phyloP scores from a whole-genome alignment of 176 grass and related monocot genomes.

The Saccharum spontaneum region DNA sequence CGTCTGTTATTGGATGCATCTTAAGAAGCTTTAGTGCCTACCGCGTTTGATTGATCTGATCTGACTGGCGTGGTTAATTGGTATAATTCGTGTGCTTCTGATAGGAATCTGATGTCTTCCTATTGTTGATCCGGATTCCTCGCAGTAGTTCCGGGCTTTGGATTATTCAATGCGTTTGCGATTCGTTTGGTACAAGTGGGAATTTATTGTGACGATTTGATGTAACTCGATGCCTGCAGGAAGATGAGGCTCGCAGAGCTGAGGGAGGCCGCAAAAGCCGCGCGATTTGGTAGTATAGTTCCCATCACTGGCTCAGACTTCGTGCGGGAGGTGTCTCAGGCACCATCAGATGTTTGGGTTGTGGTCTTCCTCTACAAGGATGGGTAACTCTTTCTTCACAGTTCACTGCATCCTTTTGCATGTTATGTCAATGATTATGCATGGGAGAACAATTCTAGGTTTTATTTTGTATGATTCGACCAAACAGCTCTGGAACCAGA shows the following conservation, averaged over 20 bases:
- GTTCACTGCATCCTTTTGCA: neutral
- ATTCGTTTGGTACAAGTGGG: neutral
- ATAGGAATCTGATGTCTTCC: neutral
- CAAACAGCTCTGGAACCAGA: neutral
- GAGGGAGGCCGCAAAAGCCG: conserved; percentile 64
- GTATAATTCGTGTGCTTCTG: neutral
- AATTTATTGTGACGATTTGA: neutral
- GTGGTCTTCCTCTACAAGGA: conserved; percentile 98
- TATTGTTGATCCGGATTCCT: conserved; percentile 3
- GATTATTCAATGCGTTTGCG: neutral
- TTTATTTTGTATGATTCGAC: neutral
- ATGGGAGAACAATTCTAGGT: neutral
- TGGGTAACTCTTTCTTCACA: conserved; percentile 41
- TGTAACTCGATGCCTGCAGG: conserved; percentile 37
- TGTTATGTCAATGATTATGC: neutral
- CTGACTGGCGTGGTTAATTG: neutral
- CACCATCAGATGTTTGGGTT: conserved; percentile 84
- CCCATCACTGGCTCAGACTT: conserved; percentile 88
- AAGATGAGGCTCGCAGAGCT: conserved; percentile 89
- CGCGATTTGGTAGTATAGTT: conserved; percentile 59
- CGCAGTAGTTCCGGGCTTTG: neutral
- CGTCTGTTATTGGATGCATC: neutral
- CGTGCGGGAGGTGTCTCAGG: conserved; percentile 91
- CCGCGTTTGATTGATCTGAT: neutral
- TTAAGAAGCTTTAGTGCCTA: neutral